Evolutionary conservation across 208 protist species (phyloP), one percentile per base, ranked within the genome.

Genomic region (Leptomonas pyrrhocoris): DNA sequence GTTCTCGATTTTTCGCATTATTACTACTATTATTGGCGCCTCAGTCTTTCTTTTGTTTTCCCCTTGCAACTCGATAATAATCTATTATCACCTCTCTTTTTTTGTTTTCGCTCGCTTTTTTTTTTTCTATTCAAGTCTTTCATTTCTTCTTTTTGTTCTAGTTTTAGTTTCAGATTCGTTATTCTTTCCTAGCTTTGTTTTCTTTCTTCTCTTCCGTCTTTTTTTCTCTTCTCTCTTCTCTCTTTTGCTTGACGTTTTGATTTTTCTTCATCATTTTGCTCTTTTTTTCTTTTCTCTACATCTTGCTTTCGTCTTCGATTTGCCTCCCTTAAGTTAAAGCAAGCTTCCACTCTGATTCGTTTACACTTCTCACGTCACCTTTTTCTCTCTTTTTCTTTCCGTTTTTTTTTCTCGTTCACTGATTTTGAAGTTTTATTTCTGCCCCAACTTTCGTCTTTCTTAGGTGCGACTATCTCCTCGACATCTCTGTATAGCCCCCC

Each of bases 251-350:
- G 30, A 50, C 25, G 31, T 56, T 38, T 6, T 56, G 2, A 27
- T 56, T 76, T 76, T 3, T 51, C 18, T 38, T 42, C 21, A 57
- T 46, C 40, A 9, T 16, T 31, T 50, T 49, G 46, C 36, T 23
- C 49, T 40, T 54, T 59, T 70, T 19, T 23, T 25, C 72, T 70
- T 79, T 65, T 45, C 62, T 68, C 53, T 54, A 67, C 19, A 34
- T 30, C 36, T 64, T 64, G 25, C 43, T 34, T 64, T 64, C 25
- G 13, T 21, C 1, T 48, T 51, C 42, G 9, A 38, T 3, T 55
- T 45, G 19, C 28, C 51, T 55, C 60, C 28, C n/a, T 55, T 66
- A 23, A 15, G 23, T 28, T 2, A 16, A 27, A 36, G 58, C 38
- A 63, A 34, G 38, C n/a, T 27, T 40, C 58, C 16, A 25, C 58